Conservation (phyloP, 139 green algal genomes). For the Haematococcus lacustris region DNA sequence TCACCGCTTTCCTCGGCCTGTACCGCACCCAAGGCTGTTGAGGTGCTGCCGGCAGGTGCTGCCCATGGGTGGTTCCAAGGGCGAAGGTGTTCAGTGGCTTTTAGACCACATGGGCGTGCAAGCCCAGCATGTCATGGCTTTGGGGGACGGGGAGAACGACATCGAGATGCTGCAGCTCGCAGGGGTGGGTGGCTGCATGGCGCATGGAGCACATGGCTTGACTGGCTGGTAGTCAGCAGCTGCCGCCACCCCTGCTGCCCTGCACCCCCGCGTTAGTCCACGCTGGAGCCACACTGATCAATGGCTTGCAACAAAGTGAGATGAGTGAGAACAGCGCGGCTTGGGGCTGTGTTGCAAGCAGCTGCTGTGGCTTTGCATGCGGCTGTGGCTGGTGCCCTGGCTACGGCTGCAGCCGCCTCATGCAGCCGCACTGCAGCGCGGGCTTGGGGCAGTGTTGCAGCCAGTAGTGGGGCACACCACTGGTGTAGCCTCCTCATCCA, state of each 20-base stretch:
- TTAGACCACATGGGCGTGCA: constrained; percentile 32
- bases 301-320: not conserved
- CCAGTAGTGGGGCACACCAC: not conserved
- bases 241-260: not conserved
- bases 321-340: not conserved
- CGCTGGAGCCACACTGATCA: not conserved
- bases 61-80: constrained; percentile 57
- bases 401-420: too few species aligned
- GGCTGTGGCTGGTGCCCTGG: too few species aligned
- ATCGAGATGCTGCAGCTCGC: constrained; percentile 80
- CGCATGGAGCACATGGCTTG: not conserved
- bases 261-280: not conserved
- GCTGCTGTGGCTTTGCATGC: too few species aligned
- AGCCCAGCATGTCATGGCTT: constrained; percentile 51
- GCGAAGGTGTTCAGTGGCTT: constrained; percentile 41
- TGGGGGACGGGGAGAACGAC: constrained; percentile 90
- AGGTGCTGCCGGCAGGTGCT: constrained; percentile 12
- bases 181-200: constrained; percentile 33
- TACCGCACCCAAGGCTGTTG: too few species aligned
- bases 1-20: too few species aligned
- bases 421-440: too few species aligned
- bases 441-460: not conserved
- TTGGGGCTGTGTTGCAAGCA: too few species aligned
- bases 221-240: not conserved
- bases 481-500: not conserved